Evolutionary conservation across 352 stramenopile species (phyloP).

Genomic region (Phytophthora idaei): DNA sequence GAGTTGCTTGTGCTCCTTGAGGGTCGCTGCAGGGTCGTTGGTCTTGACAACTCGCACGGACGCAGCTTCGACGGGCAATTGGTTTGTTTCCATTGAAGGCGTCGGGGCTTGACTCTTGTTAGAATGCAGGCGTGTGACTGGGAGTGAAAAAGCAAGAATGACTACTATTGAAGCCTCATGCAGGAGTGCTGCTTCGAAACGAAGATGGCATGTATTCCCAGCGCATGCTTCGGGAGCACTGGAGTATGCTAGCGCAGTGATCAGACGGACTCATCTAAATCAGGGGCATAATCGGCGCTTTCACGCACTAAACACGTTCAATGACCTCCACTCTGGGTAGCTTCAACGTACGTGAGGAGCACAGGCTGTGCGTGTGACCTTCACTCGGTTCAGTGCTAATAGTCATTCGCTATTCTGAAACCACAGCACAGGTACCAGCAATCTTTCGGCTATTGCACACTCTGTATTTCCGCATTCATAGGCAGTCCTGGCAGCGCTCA

Average conservation of each 20-base stretch:
- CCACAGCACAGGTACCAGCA: too few species aligned
- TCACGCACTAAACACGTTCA: not conserved
- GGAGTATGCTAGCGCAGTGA: not conserved
- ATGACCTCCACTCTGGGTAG: too few species aligned
- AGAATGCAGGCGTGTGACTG: not conserved
- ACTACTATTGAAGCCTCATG: not conserved
- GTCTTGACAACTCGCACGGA: constrained; percentile 17
- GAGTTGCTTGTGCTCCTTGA: constrained; percentile 15
- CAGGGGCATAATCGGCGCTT: not conserved
- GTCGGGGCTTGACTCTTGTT: too few species aligned
- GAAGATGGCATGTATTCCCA: too few species aligned
- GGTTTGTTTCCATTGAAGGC: constrained; percentile 15
- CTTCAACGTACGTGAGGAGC: not conserved
- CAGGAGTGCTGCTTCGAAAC: too few species aligned
- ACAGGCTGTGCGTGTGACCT: too few species aligned
- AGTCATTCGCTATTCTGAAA: too few species aligned
- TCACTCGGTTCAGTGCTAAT: too few species aligned
- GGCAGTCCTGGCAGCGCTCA: not conserved
- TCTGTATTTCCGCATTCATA: too few species aligned
- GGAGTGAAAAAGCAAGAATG: constrained; percentile 18
- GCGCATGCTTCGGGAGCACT: too few species aligned
- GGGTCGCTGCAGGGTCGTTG: not conserved
- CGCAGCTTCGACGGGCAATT: constrained; percentile 10
- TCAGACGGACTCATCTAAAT: constrained; percentile 13
- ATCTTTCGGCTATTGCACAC: too few species aligned